phyloP scores from a whole-genome alignment of 257 asterid species.

The Phtheirospermum japonicum region DNA sequence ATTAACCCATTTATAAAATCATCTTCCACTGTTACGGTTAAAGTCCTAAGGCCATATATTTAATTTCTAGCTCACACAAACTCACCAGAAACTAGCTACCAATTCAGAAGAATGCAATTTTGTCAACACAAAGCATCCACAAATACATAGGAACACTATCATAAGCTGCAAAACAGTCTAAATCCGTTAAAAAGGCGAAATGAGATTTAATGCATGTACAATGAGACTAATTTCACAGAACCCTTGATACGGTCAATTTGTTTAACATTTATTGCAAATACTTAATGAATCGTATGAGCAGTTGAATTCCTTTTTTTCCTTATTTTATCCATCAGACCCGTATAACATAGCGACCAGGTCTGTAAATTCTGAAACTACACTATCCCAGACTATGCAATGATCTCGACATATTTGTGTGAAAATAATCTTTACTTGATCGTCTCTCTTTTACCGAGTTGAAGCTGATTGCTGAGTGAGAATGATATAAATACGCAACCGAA shows the following conservation, averaged over 20 bases:
- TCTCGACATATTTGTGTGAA: not conserved
- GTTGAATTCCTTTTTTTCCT: slow-evolving; percentile 1
- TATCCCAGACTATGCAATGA: slow-evolving; percentile 3
- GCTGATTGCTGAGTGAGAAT: not conserved
- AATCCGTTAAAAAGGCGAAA: not conserved
- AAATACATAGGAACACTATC: not conserved
- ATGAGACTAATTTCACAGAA: not conserved
- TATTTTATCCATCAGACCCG: slow-evolving; percentile 17
- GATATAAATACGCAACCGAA: not conserved
- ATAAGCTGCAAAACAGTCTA: not conserved
- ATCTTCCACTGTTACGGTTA: no score
- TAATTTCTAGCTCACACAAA: not conserved
- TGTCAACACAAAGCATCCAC: not conserved
- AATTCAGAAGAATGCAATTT: no score
- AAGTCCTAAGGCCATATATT: no score
- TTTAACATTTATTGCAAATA: slow-evolving; percentile 7
- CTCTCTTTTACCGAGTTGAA: slow-evolving; percentile 5
- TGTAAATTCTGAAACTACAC: not conserved
- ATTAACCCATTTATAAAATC: no score
- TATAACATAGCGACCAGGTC: slow-evolving; percentile 16
- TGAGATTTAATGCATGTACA: not conserved
- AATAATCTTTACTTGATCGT: slow-evolving; percentile 6
- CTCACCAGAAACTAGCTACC: not conserved
- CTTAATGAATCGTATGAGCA: not conserved
- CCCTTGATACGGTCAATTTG: not conserved